A percentile compares a stretch with the other conserved stretches of the same genome.
These are phyloP conservation scores for Betula pendula DNA, from an alignment of 306 rosid genomes.

Conservation along the genomic window DNA sequence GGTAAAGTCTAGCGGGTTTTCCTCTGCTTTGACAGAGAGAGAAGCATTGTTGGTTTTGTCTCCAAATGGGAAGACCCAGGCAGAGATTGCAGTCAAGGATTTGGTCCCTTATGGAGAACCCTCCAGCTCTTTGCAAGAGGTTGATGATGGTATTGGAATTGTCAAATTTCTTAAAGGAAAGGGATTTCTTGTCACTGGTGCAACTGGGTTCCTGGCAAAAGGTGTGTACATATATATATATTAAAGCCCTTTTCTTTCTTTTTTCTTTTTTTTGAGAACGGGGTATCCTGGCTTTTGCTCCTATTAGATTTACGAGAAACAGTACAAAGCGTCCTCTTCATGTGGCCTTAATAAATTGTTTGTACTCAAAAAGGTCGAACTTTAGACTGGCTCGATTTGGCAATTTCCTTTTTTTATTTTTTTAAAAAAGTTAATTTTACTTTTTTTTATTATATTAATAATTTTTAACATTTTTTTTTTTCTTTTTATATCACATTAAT, in stretches of 20 bases:
- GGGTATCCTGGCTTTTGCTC: no score
- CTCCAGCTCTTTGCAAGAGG: conserved; percentile 43
- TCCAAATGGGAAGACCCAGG: conserved; percentile 43
- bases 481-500: no score
- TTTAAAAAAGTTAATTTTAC: no score
- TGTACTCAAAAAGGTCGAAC: no score
- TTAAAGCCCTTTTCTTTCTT: neutral
- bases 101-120: conserved; percentile 58
- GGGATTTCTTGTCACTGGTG: conserved; percentile 77
- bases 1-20: conserved; percentile 45
- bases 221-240: conserved; percentile 35
- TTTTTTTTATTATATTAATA: no score
- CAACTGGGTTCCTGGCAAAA: conserved; percentile 94
- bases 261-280: neutral
- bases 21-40: conserved; percentile 50
- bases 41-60: conserved; percentile 53
- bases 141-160: conserved; percentile 80
- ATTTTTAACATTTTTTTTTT: no score
- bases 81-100: conserved; percentile 57
- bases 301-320: no score
- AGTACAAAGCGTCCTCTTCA: no score
- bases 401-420: no score
- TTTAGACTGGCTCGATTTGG: no score
- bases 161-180: conserved; percentile 77
- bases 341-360: no score